Evolutionary conservation across 805 yeast species (phyloP), one percentile per base, ranked within the genome.

Genomic region (Lipomyces orientalis): DNA sequence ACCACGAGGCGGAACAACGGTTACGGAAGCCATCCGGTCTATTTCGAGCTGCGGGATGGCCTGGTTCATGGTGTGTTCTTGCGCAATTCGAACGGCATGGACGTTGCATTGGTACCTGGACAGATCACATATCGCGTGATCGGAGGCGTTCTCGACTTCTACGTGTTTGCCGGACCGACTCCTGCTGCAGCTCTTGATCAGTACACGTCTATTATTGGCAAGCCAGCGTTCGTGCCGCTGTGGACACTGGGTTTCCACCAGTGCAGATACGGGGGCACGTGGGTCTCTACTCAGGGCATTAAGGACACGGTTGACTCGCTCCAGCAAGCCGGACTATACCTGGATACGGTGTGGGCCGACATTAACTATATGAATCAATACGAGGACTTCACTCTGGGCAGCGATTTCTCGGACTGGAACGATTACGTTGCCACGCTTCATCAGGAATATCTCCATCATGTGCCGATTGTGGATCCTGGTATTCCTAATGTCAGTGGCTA

Each of bases 211-310:
- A 75, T 90, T 12, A 85, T 91, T 0, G 97, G 97, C 0, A 82
- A 79, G 64, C 83, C 90, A 0, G 76, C 80, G 4, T 75, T 91
- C 22, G 96, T 96, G 1, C 87, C 85, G 66, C 64, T 88, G 33
- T 88, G 90, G 72, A 81, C 94, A 0, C 76, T 91, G 16, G 97
- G 95, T 0, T 89, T 90, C 74, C 96, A 91, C 75, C 96, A 90
- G 76, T 90, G 93, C 73, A 84, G 96, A 76, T 91, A 96, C 96
- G 91, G 91, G 75, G 91, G 91, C 77, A 89, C 90, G 73, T 92
- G 88, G 75, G 90, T 88, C 73, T 78, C 81, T n/a, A 96, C 90
- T 76, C 55, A 51, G 55, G 55, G 55, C 16, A 90, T 91, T 1
- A 75, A 89, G 35, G 84, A 81, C 7, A 85, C 90, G 12, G 83